These are phyloP conservation scores for Colletotrichum nymphaeae DNA, from an alignment of 2,329 filamentous ascomycete species.

Conservation along the genomic window DNA sequence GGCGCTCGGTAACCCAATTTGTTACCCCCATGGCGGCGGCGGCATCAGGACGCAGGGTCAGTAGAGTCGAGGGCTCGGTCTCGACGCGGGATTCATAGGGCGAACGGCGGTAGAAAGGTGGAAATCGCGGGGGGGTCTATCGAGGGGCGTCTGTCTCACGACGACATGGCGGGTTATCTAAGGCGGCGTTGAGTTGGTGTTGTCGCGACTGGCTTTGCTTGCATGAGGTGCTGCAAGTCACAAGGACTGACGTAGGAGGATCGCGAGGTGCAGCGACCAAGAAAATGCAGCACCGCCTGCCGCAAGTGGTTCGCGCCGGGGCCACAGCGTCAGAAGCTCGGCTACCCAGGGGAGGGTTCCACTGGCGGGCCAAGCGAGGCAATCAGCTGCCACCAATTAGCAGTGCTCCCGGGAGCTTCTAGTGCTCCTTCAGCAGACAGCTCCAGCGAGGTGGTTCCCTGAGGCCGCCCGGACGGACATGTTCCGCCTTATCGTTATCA, in stretches of 20 bases:
- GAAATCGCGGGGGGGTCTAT: conserved; percentile 1
- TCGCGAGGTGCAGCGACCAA: conserved; percentile 35
- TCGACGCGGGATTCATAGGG: conserved; percentile 41
- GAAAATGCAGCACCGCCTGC: conserved; percentile 35
- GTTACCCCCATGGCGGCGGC: conserved; percentile 54
- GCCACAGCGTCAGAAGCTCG: conserved; percentile 36
- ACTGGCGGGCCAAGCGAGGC: conserved; percentile 33
- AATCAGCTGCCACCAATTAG: conserved; percentile 36
- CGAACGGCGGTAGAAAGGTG: conserved; percentile 4
- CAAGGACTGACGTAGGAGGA: conserved; percentile 35
- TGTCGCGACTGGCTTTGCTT: conserved; percentile 31
- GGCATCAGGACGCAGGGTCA: conserved; percentile 36
- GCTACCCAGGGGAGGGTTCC: conserved; percentile 25
- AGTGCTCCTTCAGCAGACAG: conserved; percentile 26
- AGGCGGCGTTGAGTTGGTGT: conserved; percentile 5
- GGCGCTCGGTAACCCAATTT: conserved; percentile 62
- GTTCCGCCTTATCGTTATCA: conserved; percentile 31
- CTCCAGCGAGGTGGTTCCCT: conserved; percentile 6
- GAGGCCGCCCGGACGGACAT: conserved; percentile 17
- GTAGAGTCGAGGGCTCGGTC: conserved; percentile 42
- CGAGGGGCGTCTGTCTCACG: conserved; percentile 6
- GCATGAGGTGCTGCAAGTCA: conserved; percentile 31
- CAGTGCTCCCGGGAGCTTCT: conserved; percentile 22
- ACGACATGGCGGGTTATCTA: conserved; percentile 24
- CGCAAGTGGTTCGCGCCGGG: conserved; percentile 34